Conservation (phyloP, 495 filamentous ascomycete species). For the Lichina pygmaea region DNA sequence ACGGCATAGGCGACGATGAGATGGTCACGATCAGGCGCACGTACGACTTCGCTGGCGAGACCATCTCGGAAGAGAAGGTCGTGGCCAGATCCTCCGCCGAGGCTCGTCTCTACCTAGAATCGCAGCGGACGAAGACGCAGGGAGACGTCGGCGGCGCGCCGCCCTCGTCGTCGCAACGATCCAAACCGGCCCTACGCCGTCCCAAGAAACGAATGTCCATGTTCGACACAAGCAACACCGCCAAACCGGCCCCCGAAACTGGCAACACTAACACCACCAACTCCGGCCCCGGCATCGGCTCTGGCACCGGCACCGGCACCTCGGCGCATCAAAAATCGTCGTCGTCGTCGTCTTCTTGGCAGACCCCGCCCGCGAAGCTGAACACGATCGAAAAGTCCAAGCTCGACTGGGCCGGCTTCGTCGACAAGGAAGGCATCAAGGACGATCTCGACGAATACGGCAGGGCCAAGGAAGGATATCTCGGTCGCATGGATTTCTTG, state of each 20-base stretch:
- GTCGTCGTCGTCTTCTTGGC: constrained; percentile 9
- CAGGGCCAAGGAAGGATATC: constrained; percentile 59
- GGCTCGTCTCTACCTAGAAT: constrained; percentile 46
- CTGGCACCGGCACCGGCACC: constrained; percentile 14
- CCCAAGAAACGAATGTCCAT: constrained; percentile 46
- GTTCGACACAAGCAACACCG: constrained; percentile 47
- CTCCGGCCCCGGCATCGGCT: background rate
- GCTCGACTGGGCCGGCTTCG: constrained; percentile 84
- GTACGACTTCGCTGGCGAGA: constrained; percentile 76
- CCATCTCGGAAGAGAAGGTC: constrained; percentile 55
- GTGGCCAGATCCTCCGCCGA: constrained; percentile 59
- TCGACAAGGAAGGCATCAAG: constrained; percentile 72
- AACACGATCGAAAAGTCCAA: constrained; percentile 91
- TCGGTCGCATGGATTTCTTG: constrained; percentile 72
- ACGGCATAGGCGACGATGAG: constrained; percentile 10
- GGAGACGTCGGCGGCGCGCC: constrained; percentile 9
- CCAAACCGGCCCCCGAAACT: constrained; percentile 31
- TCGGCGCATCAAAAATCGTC: constrained; percentile 8
- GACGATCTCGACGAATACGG: constrained; percentile 72
- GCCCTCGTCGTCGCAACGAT: constrained; percentile 1
- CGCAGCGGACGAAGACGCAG: constrained; percentile 5
- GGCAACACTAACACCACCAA: constrained; percentile 15
- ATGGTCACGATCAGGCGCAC: constrained; percentile 66
- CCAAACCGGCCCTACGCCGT: constrained; percentile 22
- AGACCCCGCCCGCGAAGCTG: constrained; percentile 30